Evolutionary conservation across 768 basidiomycete species (phyloP).

Genomic region (Butyriboletus loyo): DNA sequence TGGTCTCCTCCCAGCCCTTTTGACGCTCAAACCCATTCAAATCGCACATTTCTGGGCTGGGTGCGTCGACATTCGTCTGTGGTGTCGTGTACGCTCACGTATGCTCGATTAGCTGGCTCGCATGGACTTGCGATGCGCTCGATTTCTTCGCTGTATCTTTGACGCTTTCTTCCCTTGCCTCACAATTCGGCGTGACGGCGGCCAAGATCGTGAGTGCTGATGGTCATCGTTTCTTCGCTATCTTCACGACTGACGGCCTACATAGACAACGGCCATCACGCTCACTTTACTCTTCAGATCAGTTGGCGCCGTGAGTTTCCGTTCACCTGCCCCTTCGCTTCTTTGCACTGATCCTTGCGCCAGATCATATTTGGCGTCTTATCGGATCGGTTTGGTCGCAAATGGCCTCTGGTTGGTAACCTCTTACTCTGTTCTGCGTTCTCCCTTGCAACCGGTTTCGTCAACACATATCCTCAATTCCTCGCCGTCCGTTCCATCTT

Average conservation of each 20-base stretch:
- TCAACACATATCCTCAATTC: conserved; percentile 72
- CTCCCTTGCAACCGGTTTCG: conserved; percentile 80
- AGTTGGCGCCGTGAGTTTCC: conserved; percentile 54
- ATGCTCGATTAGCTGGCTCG: conserved; percentile 57
- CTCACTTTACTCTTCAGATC: conserved; percentile 91
- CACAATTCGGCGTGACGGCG: conserved; percentile 45
- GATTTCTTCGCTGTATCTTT: conserved; percentile 83
- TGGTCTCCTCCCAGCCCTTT: conserved; percentile 42
- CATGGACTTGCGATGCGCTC: conserved; percentile 84
- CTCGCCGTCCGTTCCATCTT: conserved; percentile 81
- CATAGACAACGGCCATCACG: conserved; percentile 77
- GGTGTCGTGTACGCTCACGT: not conserved
- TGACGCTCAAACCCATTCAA: conserved; percentile 47
- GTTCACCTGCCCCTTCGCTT: not conserved
- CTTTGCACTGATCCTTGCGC: not conserved
- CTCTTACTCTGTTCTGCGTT: conserved; percentile 67
- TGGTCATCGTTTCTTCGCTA: not conserved
- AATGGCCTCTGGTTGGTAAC: conserved; percentile 87
- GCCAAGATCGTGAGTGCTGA: conserved; percentile 40
- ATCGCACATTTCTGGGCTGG: conserved; percentile 60
- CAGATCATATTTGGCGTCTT: conserved; percentile 73
- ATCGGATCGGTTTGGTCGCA: conserved; percentile 89
- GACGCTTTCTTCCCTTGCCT: conserved; percentile 44
- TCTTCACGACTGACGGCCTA: not conserved
- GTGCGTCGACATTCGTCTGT: conserved; percentile 26